Conservation (phyloP, 73 alveolate genomes). For the Breviolum minutum region DNA sequence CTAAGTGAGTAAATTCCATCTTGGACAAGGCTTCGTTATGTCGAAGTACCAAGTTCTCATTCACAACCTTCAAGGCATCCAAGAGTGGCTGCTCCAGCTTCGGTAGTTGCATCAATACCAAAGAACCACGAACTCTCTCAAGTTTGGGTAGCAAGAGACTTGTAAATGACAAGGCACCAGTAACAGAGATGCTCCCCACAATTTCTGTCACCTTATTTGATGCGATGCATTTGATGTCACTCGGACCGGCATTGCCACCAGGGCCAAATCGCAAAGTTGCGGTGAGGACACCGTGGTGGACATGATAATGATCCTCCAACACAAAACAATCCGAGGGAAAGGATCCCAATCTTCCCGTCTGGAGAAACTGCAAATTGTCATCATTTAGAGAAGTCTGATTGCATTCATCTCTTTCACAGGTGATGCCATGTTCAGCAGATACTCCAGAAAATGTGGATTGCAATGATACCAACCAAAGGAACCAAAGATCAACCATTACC, state of each 20-base stretch:
- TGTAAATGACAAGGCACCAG: conserved; percentile 50
- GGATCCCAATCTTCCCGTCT: not conserved
- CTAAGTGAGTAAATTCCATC: not conserved
- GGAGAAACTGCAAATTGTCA: not conserved
- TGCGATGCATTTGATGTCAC: conserved; percentile 27
- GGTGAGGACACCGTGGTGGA: not conserved
- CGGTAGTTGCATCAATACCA: conserved; percentile 33
- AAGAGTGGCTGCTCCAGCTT: not conserved
- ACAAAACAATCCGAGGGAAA: conserved; percentile 21
- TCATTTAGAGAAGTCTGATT: not conserved
- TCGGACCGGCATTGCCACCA: conserved; percentile 68
- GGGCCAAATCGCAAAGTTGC: conserved; percentile 51
- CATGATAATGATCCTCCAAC: conserved; percentile 33
- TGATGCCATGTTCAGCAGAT: not conserved
- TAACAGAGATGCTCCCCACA: conserved; percentile 28
- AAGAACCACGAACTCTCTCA: conserved; percentile 43
- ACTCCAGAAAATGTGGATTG: not conserved
- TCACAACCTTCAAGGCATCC: conserved; percentile 30
- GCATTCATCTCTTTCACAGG: not conserved
- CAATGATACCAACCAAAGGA: not conserved
- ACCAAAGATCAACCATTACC: not conserved
- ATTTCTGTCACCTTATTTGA: conserved; percentile 17
- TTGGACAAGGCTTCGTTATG: conserved; percentile 15
- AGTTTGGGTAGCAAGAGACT: conserved; percentile 39
- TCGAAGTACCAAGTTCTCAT: conserved; percentile 21